Conservation (phyloP, 2,329 filamentous ascomycete species). For the Talaromyces marneffei region DNA sequence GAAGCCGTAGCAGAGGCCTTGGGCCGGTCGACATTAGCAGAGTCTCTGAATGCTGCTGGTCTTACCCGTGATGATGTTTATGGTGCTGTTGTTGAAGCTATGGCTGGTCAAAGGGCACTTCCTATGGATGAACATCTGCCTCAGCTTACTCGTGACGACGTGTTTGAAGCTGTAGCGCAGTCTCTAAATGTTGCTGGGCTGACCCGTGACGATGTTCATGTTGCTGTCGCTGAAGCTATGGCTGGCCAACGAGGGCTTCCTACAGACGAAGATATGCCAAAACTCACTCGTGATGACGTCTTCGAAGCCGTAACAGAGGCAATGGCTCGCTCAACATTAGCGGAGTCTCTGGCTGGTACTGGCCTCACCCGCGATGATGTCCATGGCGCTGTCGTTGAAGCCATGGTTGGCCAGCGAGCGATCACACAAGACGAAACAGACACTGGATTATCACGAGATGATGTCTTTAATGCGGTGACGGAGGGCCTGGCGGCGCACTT, state of each 20-base stretch:
- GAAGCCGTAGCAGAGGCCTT: constrained; percentile 27
- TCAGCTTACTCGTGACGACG: constrained; percentile 47
- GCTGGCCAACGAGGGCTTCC: constrained; percentile 25
- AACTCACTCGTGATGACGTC: constrained; percentile 50
- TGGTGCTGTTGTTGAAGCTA: constrained; percentile 32
- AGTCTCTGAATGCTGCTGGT: constrained; percentile 23
- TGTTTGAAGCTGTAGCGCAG: constrained; percentile 47
- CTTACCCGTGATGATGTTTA: constrained; percentile 52
- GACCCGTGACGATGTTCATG: constrained; percentile 53
- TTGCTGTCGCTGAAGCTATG: constrained; percentile 25
- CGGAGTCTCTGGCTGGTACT: constrained; percentile 23
- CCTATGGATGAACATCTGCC: constrained; percentile 28
- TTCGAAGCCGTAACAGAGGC: constrained; percentile 38
- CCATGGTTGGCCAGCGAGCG: constrained; percentile 45
- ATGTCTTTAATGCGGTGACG: constrained; percentile 56
- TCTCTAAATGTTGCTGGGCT: constrained; percentile 31
- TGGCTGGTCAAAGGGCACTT: constrained; percentile 26
- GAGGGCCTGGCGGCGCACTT: constrained; percentile 50
- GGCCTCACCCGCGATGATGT: constrained; percentile 50
- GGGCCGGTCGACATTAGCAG: neutral
- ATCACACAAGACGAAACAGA: constrained; percentile 28
- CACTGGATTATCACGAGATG: constrained; percentile 46
- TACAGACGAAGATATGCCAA: constrained; percentile 28
- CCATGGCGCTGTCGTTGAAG: constrained; percentile 54
- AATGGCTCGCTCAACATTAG: constrained; percentile 17